These are phyloP conservation scores for Mycena maculata DNA, from an alignment of 768 basidiomycete genomes.

Conservation along the genomic window DNA sequence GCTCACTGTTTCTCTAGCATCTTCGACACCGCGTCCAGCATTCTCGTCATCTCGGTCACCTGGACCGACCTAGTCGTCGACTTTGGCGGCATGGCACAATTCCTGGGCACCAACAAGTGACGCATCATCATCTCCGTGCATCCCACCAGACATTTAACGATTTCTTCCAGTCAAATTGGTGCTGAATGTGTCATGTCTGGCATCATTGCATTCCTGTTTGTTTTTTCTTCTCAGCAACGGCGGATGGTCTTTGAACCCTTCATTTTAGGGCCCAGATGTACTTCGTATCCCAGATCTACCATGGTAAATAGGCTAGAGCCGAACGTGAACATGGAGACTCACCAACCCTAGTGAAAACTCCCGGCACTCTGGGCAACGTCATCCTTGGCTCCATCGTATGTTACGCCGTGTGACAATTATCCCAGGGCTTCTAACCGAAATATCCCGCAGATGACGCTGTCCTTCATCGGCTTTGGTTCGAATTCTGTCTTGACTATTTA, in stretches of 20 bases:
- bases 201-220: slow-evolving; percentile 18
- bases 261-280: slow-evolving; percentile 23
- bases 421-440: too few relatives aligned
- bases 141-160: background rate
- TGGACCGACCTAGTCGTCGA: slow-evolving; percentile 20
- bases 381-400: background rate
- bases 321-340: too few relatives aligned
- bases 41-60: slow-evolving; percentile 8
- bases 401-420: too few relatives aligned
- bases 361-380: background rate
- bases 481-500: background rate
- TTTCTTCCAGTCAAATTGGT: slow-evolving; percentile 4
- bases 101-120: slow-evolving; percentile 4
- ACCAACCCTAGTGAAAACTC: slow-evolving; percentile 11
- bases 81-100: slow-evolving; percentile 15
- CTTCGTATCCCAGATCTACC: slow-evolving; percentile 25
- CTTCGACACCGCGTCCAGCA: slow-evolving; percentile 17
- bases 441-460: background rate
- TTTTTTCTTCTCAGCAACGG: too few relatives aligned
- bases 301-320: too few relatives aligned
- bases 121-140: background rate
- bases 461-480: slow-evolving; percentile 21
- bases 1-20: background rate
- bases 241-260: background rate
- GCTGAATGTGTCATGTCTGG: slow-evolving; percentile 23